Percentiles rank a stretch among this genome's conserved stretches.
phyloP scores from a whole-genome alignment of 2,329 filamentous ascomycete genomes.

The Trichoderma endophyticum region DNA sequence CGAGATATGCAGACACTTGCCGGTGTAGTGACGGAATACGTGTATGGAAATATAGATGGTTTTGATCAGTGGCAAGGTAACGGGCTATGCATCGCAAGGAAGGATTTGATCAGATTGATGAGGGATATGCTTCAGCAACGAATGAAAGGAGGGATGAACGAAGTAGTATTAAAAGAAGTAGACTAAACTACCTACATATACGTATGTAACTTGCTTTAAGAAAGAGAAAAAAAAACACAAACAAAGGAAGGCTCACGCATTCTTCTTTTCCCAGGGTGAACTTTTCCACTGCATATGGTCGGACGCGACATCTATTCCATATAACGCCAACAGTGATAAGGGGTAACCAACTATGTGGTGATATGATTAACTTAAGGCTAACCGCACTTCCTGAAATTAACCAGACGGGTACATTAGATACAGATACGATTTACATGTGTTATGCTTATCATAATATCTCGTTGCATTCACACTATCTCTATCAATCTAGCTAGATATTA shows the following conservation, averaged over 20 bases:
- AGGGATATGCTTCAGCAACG: neutral
- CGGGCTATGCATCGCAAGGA: neutral
- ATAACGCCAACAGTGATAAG: too few relatives aligned
- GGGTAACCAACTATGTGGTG: too few relatives aligned
- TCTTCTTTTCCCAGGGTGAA: too few relatives aligned
- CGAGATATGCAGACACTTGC: neutral
- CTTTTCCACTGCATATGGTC: too few relatives aligned
- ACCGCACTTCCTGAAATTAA: too few relatives aligned
- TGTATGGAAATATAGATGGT: neutral
- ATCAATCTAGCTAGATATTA: neutral
- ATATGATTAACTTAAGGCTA: too few relatives aligned
- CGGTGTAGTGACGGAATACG: neutral
- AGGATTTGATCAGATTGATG: neutral
- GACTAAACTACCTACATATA: neutral
- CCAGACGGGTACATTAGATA: neutral
- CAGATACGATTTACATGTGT: neutral
- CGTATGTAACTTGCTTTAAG: too few relatives aligned
- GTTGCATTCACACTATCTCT: too few relatives aligned
- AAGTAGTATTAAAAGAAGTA: neutral
- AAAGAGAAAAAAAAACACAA: too few relatives aligned
- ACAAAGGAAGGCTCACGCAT: too few relatives aligned
- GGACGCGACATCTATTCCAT: too few relatives aligned
- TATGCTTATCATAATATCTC: neutral
- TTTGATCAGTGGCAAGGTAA: neutral
- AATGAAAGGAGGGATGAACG: neutral